phyloP scores from a whole-genome alignment of 2,329 filamentous ascomycete species.

The Diaporthe vaccinii region DNA sequence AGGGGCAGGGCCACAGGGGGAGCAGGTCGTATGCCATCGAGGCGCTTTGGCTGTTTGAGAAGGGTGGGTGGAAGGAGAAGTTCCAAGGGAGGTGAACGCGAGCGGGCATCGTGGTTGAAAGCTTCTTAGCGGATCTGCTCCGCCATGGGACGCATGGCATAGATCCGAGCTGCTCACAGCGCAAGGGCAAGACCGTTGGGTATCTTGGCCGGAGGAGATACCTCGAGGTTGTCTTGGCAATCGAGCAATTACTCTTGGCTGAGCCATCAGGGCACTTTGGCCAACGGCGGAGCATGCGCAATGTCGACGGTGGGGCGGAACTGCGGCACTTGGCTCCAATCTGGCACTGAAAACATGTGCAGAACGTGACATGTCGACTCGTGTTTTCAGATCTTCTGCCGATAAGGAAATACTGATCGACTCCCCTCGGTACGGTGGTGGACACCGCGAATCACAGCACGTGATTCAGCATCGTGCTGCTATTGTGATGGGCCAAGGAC shows the following conservation, averaged over 20 bases:
- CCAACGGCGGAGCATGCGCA: too few species aligned
- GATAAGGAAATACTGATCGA: not conserved
- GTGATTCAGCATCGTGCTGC: not conserved
- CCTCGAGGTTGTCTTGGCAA: too few species aligned
- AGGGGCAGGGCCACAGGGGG: constrained; percentile 79
- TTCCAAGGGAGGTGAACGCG: constrained; percentile 60
- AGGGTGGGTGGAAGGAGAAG: constrained; percentile 78
- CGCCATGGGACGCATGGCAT: too few species aligned
- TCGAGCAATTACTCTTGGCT: too few species aligned
- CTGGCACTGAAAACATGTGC: not conserved
- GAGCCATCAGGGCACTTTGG: too few species aligned
- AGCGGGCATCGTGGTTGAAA: not conserved
- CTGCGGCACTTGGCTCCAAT: too few species aligned
- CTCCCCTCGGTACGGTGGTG: not conserved
- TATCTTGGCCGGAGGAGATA: not conserved
- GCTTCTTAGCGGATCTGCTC: too few species aligned
- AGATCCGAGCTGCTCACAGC: too few species aligned
- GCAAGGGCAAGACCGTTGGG: not conserved
- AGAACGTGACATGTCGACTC: not conserved
- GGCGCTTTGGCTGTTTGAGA: constrained; percentile 85
- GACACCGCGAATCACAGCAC: not conserved
- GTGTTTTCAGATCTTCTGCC: too few species aligned
- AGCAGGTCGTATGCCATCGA: constrained; percentile 89
- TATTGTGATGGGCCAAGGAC: not conserved
- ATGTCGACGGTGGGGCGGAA: not conserved